phyloP scores from a whole-genome alignment of 169 alveolate genomes.

The Plasmodium vivax region DNA sequence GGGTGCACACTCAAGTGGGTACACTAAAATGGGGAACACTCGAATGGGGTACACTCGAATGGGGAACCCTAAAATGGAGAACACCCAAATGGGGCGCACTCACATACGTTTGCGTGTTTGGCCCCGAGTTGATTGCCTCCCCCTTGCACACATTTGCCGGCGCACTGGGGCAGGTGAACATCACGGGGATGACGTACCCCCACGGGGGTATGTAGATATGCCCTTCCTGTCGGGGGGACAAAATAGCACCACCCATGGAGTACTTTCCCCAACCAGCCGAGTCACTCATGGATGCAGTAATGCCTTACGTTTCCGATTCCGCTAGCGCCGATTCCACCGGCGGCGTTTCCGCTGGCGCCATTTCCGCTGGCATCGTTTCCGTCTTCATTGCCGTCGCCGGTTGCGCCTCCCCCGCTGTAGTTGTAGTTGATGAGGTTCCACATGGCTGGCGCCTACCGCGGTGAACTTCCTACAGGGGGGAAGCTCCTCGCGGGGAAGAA shows the following conservation, averaged over 20 bases:
- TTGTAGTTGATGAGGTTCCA: conserved; percentile 59
- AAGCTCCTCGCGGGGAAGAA: neutral
- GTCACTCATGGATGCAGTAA: neutral
- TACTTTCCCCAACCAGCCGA: neutral
- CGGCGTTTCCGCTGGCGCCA: neutral
- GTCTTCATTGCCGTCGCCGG: neutral
- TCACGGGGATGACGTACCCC: neutral
- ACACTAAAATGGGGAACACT: neutral
- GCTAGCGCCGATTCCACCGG: neutral
- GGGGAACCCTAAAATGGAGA: neutral
- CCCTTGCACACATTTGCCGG: neutral
- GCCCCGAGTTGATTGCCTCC: neutral
- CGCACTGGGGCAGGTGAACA: neutral
- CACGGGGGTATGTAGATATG: neutral
- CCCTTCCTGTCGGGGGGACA: neutral
- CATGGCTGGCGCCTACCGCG: neutral
- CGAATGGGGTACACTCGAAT: neutral
- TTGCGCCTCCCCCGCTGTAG: neutral
- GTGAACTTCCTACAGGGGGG: neutral
- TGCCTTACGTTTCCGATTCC: neutral
- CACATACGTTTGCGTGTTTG: neutral
- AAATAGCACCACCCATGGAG: neutral
- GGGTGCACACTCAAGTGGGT: neutral
- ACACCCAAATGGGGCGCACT: neutral
- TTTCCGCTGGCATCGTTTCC: neutral